Conservation (phyloP, 192 early-diverging fungal species). For the Gamsiella multidivaricata region DNA sequence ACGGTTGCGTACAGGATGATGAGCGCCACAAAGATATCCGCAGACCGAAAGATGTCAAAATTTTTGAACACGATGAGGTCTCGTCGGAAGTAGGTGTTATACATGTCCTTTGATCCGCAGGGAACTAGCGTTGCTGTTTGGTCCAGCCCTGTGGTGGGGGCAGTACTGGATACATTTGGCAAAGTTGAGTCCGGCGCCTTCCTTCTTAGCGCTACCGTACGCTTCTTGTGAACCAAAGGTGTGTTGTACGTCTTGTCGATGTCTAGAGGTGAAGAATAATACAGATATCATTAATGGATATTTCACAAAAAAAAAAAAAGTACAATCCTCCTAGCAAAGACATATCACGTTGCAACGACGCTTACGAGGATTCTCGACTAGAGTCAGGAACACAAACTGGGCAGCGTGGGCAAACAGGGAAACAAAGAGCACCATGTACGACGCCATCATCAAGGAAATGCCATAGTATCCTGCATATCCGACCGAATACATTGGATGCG, state of each 20-base stretch:
- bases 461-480: conserved; percentile 98
- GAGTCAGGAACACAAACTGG: conserved; percentile 89
- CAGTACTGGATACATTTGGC: background rate
- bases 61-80: conserved; percentile 93
- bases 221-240: conserved; percentile 48
- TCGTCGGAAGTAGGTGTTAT: conserved; percentile 73
- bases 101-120: conserved; percentile 52
- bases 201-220: conserved; percentile 21
- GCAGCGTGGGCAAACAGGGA: conserved; percentile 86
- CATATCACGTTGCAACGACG: too few relatives aligned
- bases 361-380: conserved; percentile 93
- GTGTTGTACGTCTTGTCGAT: conserved; percentile 72
- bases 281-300: background rate
- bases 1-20: conserved; percentile 80
- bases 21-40: conserved; percentile 82
- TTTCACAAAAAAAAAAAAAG: background rate
- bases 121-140: conserved; percentile 21
- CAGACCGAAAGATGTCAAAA: conserved; percentile 87
- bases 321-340: too few relatives aligned
- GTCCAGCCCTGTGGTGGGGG: background rate
- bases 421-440: conserved; percentile 90
- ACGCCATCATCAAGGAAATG: conserved; percentile 88
- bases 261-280: conserved; percentile 40
- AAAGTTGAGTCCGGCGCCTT: conserved; percentile 14
- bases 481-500: conserved; percentile 99